Base-by-base conservation (phyloP, 148 eudicot genomes). In the Selenicereus undatus region DNA sequence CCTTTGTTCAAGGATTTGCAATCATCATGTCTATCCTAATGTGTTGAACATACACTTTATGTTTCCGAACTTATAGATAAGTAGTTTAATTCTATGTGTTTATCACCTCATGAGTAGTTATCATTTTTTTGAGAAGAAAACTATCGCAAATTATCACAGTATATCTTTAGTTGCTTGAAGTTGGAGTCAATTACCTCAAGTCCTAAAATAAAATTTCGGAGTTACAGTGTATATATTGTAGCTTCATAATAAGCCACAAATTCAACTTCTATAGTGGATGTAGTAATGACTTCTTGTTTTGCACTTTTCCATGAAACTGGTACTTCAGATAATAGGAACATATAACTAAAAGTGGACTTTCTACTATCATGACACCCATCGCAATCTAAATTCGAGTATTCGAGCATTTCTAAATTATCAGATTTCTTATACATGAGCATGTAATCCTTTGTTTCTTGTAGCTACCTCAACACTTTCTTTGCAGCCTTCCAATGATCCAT, bases 281-380 rank as follows among this genome's bases (percentile, higher is more conserved):
- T 32, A 32, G 32, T 2, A 32, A 32, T 32, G 18, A 29, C 43
- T 27, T 21, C 21, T 45, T 71, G 43, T n/a, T 71, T 71, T 45
- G 74, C 74, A 30, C 74, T 3, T 21, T 71, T 71, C 74, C 74
- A 71, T 71, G 74, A 71, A 71, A 71, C 36, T 71, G 39, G 22
- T 71, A 39, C 74, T 70, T 39, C 35, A 70, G 14, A n/a, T 68
- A 68, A 70, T 14, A 70, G 73, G 36, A 26, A 70, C 11, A 71
- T 30, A 29, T 71, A 71, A 21, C 74, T n/a, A 71, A 35, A 71
- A 30, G 43, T 71, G 74, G 74, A 71, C 36, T 71, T 71, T 71
- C 74, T 32, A 32, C 32, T 32, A 32, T 32, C 32, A 32, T 32
- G 32, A 2, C 1, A 32, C 32, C 32, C 32, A 32, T 2, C 32